These are phyloP conservation scores for Hypericum androsaemum DNA, from an alignment of 345 rosid genomes.

Conservation along the genomic window DNA sequence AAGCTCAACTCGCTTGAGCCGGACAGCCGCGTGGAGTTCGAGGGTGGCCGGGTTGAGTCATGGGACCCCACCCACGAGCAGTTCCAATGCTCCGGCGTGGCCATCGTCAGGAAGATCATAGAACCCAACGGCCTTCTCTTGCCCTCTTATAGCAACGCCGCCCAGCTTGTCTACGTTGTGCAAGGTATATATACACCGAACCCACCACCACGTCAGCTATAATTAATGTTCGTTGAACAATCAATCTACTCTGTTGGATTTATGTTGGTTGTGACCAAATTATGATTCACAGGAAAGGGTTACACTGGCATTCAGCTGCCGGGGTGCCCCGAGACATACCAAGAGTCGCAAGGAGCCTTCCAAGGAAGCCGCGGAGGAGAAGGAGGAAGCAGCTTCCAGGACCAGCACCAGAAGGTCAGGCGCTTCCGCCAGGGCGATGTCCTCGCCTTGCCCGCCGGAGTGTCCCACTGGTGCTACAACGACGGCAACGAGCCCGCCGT, in stretches of 20 bases:
- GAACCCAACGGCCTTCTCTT: constrained; percentile 45
- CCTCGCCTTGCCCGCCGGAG: constrained; percentile 42
- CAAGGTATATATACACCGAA: constrained; percentile 19
- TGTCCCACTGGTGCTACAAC: constrained; percentile 47
- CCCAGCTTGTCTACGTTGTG: constrained; percentile 41
- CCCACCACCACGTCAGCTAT: neutral
- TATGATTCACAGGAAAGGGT: constrained; percentile 31
- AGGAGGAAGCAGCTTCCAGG: constrained; percentile 21
- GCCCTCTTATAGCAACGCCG: constrained; percentile 35
- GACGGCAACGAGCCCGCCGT: constrained; percentile 41
- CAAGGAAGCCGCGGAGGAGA: constrained; percentile 13
- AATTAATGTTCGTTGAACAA: neutral
- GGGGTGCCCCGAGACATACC: constrained; percentile 66
- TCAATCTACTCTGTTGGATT: neutral
- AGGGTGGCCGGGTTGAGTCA: constrained; percentile 47
- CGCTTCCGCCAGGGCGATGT: constrained; percentile 40
- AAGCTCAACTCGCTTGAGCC: constrained; percentile 45
- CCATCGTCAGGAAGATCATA: constrained; percentile 30
- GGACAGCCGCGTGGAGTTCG: constrained; percentile 26
- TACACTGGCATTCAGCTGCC: constrained; percentile 32
- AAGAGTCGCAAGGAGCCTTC: constrained; percentile 32
- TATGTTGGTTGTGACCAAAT: neutral
- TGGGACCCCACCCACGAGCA: constrained; percentile 49
- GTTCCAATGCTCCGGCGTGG: constrained; percentile 53
- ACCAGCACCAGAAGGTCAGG: constrained; percentile 50